A percentile compares a stretch with the other conserved stretches of the same genome.
phyloP scores from a whole-genome alignment of 768 basidiomycete species.

The Baorangia bicolor region DNA sequence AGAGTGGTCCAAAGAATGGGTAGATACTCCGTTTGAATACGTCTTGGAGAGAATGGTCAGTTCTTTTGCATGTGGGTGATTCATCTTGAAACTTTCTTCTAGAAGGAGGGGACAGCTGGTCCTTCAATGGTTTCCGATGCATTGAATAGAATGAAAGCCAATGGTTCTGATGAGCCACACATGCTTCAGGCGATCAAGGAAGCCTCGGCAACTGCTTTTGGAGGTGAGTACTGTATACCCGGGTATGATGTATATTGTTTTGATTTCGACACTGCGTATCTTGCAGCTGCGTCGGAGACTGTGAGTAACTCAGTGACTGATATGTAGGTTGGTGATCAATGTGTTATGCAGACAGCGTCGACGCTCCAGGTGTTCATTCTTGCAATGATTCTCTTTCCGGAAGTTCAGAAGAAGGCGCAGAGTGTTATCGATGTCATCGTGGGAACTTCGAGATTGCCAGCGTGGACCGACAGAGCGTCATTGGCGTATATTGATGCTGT shows the following conservation, averaged over 20 bases:
- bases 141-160: constrained; percentile 3
- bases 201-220: constrained; percentile 19
- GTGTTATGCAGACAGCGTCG: constrained; percentile 21
- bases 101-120: constrained; percentile 14
- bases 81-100: background rate
- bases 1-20: constrained; percentile 18
- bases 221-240: constrained; percentile 8
- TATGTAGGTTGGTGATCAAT: background rate
- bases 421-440: constrained; percentile 29
- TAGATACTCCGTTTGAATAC: constrained; percentile 21
- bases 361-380: constrained; percentile 33
- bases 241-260: background rate
- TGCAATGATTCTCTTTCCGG: constrained; percentile 35
- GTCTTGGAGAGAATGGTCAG: constrained; percentile 15
- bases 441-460: constrained; percentile 27
- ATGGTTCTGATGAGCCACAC: background rate
- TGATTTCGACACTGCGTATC: background rate
- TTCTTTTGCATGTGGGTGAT: background rate
- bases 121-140: constrained; percentile 19
- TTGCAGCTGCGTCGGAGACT: constrained; percentile 20
- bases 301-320: background rate
- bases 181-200: constrained; percentile 17
- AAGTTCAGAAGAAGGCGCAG: constrained; percentile 29
- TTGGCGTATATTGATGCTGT: constrained; percentile 30
- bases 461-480: constrained; percentile 21